Percentiles rank a stretch among this genome's conserved stretches.
Conservation (phyloP, 257 asterid genomes). For the Fraxinus cuspidata region DNA sequence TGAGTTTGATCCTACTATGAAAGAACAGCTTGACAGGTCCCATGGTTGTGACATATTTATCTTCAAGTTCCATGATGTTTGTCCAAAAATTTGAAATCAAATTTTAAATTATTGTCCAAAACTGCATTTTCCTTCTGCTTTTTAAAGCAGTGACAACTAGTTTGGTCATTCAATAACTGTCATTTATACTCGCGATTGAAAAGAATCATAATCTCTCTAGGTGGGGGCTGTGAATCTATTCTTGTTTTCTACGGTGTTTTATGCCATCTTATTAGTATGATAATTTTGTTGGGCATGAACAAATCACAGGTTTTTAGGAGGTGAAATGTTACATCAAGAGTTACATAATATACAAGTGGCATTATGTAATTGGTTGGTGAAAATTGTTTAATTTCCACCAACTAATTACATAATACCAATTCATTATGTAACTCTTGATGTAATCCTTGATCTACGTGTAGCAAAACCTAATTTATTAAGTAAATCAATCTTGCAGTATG, state of each 20-base stretch:
- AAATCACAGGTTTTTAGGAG: not conserved
- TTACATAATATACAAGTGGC: too few relatives aligned
- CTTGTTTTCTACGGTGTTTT: not conserved
- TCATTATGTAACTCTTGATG: too few relatives aligned
- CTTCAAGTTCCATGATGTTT: conserved; percentile 22
- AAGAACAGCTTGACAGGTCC: conserved; percentile 86
- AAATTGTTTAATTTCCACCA: too few relatives aligned
- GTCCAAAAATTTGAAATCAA: not conserved
- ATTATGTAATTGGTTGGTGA: too few relatives aligned
- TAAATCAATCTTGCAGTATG: too few relatives aligned
- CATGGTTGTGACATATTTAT: conserved; percentile 19
- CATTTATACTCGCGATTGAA: not conserved
- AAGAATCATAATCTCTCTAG: not conserved
- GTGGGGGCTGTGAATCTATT: too few relatives aligned
- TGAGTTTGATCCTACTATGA: conserved; percentile 83
- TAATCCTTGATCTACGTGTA: too few relatives aligned
- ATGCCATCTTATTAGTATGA: not conserved
- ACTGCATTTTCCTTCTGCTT: conserved; percentile 1
- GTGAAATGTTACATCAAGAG: not conserved
- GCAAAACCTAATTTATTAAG: too few relatives aligned
- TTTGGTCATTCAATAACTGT: not conserved
- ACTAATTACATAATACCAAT: too few relatives aligned
- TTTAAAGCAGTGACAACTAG: too few relatives aligned
- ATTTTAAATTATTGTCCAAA: not conserved
- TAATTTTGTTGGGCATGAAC: not conserved